These are phyloP conservation scores for Blastocladiella britannica DNA, from an alignment of 192 early-diverging fungal genomes.

Conservation along the genomic window DNA sequence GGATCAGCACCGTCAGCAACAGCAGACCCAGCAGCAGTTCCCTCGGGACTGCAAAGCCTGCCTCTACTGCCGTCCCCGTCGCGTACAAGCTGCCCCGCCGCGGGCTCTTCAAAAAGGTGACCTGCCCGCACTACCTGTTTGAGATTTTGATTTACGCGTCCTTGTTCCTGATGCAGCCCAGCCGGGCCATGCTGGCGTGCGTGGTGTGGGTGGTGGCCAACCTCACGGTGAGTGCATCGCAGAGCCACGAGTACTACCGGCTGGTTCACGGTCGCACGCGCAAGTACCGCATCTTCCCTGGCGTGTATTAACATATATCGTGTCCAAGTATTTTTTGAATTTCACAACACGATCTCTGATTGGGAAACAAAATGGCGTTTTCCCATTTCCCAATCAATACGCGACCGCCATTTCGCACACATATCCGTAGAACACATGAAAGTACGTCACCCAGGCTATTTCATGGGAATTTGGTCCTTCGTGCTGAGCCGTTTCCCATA, in stretches of 20 bases:
- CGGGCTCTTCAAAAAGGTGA: conserved; percentile 10
- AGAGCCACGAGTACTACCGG: not conserved
- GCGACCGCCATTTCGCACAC: too few species aligned
- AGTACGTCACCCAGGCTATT: too few species aligned
- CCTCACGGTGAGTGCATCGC: not conserved
- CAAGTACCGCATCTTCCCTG: not conserved
- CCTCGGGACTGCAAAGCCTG: too few species aligned
- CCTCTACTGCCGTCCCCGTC: not conserved
- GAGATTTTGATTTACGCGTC: conserved; percentile 12
- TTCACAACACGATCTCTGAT: too few species aligned
- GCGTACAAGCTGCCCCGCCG: conserved; percentile 10
- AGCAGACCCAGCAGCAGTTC: too few species aligned
- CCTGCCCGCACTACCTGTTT: conserved; percentile 20
- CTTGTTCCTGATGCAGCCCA: not conserved
- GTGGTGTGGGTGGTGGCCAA: not conserved
- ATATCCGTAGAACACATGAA: too few species aligned
- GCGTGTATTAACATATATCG: not conserved
- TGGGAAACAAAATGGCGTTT: too few species aligned
- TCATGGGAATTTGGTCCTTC: too few species aligned
- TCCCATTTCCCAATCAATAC: too few species aligned
- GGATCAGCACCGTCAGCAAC: too few species aligned
- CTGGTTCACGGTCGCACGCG: not conserved
- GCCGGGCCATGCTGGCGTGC: not conserved
- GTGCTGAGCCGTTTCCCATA: too few species aligned
- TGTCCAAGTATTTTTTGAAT: too few species aligned